phyloP scores from a whole-genome alignment of 805 yeast species.

The Candida succiphila region DNA sequence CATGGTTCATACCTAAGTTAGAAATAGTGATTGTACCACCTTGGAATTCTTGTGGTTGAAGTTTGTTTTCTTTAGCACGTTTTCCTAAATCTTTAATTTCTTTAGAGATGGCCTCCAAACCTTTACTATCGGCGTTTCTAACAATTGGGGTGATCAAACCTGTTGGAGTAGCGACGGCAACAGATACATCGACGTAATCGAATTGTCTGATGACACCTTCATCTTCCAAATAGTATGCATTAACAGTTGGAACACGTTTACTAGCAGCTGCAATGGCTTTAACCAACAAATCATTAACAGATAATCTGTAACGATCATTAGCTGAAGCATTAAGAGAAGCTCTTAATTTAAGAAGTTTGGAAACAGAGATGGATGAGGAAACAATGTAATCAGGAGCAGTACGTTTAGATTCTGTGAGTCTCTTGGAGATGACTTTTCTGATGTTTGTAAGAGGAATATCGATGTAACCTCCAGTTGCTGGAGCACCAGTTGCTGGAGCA shows the following conservation, averaged over 20 bases:
- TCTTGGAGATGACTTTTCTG: constrained; percentile 90
- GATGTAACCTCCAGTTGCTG: constrained; percentile 47
- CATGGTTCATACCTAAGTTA: constrained; percentile 97
- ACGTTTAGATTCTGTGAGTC: constrained; percentile 80
- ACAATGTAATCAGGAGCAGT: constrained; percentile 89
- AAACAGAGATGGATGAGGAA: constrained; percentile 76
- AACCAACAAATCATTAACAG: constrained; percentile 88
- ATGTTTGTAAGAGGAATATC: constrained; percentile 83
- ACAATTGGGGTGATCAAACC: constrained; percentile 97
- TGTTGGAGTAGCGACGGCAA: constrained; percentile 97
- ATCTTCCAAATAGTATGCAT: constrained; percentile 85
- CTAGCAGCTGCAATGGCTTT: constrained; percentile 92
- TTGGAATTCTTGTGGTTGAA: constrained; percentile 94
- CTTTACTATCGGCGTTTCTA: constrained; percentile 78
- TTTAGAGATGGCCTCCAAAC: constrained; percentile 70
- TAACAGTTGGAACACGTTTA: constrained; percentile 84
- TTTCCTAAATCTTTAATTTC: constrained; percentile 89
- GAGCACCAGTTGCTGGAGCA: constrained; percentile 27
- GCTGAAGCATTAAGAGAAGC: constrained; percentile 78
- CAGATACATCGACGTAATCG: constrained; percentile 89
- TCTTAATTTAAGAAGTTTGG: constrained; percentile 87
- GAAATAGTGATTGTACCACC: constrained; percentile 99
- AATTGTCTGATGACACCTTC: constrained; percentile 90
- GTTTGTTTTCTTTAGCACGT: constrained; percentile 91
- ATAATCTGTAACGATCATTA: constrained; percentile 80